Base-by-base conservation (phyloP, 148 eudicot species). In the Arctostaphylos glauca region DNA sequence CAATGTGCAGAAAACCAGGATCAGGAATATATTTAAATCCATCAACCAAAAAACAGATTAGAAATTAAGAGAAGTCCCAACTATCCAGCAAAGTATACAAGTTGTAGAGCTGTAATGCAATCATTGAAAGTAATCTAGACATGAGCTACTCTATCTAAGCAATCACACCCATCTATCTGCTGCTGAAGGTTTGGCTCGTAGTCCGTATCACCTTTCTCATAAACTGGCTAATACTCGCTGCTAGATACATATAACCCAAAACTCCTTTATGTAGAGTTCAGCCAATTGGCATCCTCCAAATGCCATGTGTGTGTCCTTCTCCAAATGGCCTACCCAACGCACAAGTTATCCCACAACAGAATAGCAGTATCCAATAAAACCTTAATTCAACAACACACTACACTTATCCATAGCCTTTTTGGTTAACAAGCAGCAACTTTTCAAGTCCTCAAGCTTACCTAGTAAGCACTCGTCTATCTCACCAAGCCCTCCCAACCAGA, bases 281-380 rank as follows among this genome's bases (percentile, higher is more conserved):
- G 48, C 73, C 47, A 41, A 41, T 14, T 68, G 73, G 5, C 13
- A 68, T 13, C 44, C 73, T 38, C 73, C 46, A 68, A 13, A 68
- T 31, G 46, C 46, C 5, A 68, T 21, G 23, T 31, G 44, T 21
- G 41, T 9, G 14, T 23, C 47, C 46, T 18, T 68, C 73, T 14
- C 73, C 73, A 68, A 68, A 68, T 68, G 73, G 73, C 73, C 73
- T 38, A 68, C 73, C 25, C 9, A 13, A 68, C 73, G 31, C 6
- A 14, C 19, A 31, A 14, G 47, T 41, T 46, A 41, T 68, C 73
- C 73, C 16, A 68, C 46, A 62, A 62, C 41, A n/a, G 68, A 25
- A 62, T 6, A 21, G 41, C 14, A 4, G 21, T 21, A 23, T 23
- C 70, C 70, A 21, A 64, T 9, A 38, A 38, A 64, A 64, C 70